phyloP scores from a whole-genome alignment of 2,329 filamentous ascomycete species.

The Colletotrichum camelliae region DNA sequence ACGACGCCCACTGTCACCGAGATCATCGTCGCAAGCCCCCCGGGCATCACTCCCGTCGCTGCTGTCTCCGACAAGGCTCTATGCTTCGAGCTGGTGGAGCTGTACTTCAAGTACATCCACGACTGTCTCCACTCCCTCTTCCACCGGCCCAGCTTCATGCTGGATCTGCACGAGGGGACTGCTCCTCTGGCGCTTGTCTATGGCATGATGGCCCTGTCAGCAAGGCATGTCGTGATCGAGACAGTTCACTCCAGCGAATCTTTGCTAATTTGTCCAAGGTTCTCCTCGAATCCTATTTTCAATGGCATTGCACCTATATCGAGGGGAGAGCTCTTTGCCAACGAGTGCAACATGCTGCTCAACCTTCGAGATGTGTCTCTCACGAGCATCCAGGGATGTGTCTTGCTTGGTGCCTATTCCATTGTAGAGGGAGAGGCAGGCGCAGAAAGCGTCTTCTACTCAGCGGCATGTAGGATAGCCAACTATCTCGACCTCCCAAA shows the following conservation, averaged over 20 bases:
- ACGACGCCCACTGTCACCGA: constrained; percentile 16
- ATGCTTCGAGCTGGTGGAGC: constrained; percentile 31
- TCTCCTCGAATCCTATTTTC: constrained; percentile 26
- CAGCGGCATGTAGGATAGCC: constrained; percentile 39
- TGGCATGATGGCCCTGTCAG: constrained; percentile 29
- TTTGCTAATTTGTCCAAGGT: constrained; percentile 6
- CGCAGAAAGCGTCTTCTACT: constrained; percentile 43
- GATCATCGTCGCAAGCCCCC: constrained; percentile 4
- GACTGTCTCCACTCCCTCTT: constrained; percentile 38
- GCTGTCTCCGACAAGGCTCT: constrained; percentile 22
- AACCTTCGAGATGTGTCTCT: constrained; percentile 39
- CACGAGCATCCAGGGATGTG: constrained; percentile 41
- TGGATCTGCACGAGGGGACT: constrained; percentile 26
- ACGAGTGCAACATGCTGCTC: constrained; percentile 29
- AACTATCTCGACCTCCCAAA: constrained; percentile 40
- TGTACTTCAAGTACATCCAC: constrained; percentile 38
- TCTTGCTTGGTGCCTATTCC: constrained; percentile 38
- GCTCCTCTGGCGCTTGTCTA: constrained; percentile 26
- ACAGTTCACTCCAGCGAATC: neutral
- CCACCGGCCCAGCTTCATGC: constrained; percentile 31
- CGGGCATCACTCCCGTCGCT: constrained; percentile 14
- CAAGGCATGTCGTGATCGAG: constrained; percentile 7
- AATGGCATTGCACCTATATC: constrained; percentile 26
- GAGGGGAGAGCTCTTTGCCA: constrained; percentile 27
- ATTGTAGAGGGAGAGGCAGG: constrained; percentile 38